Evolutionary conservation across 1,284 basidiomycete species (phyloP).

Genomic region (Amylostereum chailletii): DNA sequence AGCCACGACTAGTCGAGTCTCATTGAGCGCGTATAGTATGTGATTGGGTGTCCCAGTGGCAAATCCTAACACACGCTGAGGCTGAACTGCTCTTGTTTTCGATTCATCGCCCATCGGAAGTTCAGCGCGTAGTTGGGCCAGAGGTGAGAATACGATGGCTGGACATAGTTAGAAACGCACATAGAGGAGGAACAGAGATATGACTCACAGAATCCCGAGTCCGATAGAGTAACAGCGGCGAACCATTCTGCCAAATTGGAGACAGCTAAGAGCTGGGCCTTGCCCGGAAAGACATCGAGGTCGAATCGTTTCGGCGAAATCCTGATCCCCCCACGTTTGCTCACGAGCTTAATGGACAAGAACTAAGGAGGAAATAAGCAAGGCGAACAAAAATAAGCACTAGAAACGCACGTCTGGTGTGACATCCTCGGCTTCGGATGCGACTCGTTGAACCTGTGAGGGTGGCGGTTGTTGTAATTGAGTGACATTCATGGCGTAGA

Average conservation of each 20-base stretch:
- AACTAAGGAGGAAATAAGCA: slow-evolving; percentile 24
- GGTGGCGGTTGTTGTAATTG: slow-evolving; percentile 25
- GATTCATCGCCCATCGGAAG: slow-evolving; percentile 30
- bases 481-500: slow-evolving; percentile 26
- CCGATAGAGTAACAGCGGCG: slow-evolving; percentile 39
- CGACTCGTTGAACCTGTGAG: slow-evolving; percentile 22
- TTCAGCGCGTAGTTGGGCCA: slow-evolving; percentile 44
- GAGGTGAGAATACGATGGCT: slow-evolving; percentile 52
- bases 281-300: slow-evolving; percentile 30
- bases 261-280: slow-evolving; percentile 40
- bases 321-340: slow-evolving; percentile 52
- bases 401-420: slow-evolving; percentile 32
- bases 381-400: neutral
- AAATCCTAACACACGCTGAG: slow-evolving; percentile 39
- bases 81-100: slow-evolving; percentile 30
- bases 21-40: slow-evolving; percentile 47
- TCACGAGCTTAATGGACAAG: slow-evolving; percentile 36
- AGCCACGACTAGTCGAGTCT: slow-evolving; percentile 51
- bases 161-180: slow-evolving; percentile 4
- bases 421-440: slow-evolving; percentile 28
- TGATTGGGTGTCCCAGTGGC: slow-evolving; percentile 36
- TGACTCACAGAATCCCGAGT: slow-evolving; percentile 28
- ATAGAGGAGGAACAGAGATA: neutral
- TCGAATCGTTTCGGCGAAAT: slow-evolving; percentile 44
- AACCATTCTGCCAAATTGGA: slow-evolving; percentile 59